Conservation (phyloP, 768 basidiomycete species). For the Coprinopsis marcescibilis region DNA sequence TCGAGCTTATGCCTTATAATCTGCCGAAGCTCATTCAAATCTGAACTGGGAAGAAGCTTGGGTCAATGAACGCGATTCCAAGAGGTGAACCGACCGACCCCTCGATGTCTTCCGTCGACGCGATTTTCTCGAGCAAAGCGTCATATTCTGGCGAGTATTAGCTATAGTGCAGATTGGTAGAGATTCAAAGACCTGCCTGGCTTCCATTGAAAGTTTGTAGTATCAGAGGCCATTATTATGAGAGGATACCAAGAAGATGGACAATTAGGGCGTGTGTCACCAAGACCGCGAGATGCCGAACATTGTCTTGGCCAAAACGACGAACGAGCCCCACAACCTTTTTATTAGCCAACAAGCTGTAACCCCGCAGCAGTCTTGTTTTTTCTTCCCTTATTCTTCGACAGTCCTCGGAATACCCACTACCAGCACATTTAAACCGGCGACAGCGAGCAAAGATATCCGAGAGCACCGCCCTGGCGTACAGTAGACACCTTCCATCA, state of each 20-base stretch:
- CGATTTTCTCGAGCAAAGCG: constrained; percentile 51
- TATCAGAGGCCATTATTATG: constrained; percentile 4
- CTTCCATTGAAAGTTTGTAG: constrained; percentile 9
- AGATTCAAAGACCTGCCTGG: neutral
- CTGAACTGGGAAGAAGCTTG: constrained; percentile 37
- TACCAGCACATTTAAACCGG: neutral
- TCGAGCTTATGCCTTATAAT: constrained; percentile 68
- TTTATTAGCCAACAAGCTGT: neutral
- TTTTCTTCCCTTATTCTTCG: neutral
- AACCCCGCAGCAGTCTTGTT: neutral
- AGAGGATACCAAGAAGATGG: neutral
- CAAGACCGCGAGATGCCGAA: constrained; percentile 1
- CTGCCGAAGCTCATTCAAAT: constrained; percentile 67
- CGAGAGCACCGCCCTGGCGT: no score
- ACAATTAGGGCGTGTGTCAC: no score
- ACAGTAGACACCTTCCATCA: no score
- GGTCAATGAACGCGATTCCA: constrained; percentile 1
- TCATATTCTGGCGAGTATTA: constrained; percentile 47
- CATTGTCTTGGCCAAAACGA: constrained; percentile 1
- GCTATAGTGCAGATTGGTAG: neutral
- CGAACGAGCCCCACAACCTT: neutral
- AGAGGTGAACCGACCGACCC: constrained; percentile 39
- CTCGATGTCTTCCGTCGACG: constrained; percentile 51
- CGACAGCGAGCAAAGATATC: neutral
- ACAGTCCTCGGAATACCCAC: neutral